Evolutionary conservation across 2,329 filamentous ascomycete genomes (phyloP), one percentile per base, ranked within the genome.

Genomic region (Coniosporium tulheliwenetii): DNA sequence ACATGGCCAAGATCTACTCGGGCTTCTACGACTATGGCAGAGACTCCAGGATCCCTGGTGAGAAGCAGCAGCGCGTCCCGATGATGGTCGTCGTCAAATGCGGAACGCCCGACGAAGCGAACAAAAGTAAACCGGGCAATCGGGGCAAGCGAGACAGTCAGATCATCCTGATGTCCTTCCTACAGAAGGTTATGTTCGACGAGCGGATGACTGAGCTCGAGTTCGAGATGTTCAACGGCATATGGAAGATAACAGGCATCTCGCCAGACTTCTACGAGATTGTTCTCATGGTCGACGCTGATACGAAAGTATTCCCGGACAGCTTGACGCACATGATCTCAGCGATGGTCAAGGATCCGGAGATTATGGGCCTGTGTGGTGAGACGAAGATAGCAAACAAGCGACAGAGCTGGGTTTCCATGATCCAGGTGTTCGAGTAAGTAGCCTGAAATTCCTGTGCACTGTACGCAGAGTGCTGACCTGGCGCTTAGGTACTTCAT

Each of bases 381-480:
- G 91, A 98, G 69, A 98, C 91, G 13, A 98, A 98, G 74, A 98
- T 98, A 65, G 91, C 91, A 56, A 98, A 98, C 71, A 98, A 98
- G 67, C 81, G 81, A 35, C 77, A 82, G 46, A 87, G 77, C 52
- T 98, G 89, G 87, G 87, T 96, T 34, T 85, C 86, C 5, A 93
- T 91, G 65, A 98, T 98, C 52, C 91, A 98, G 63, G 93, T 98
- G 26, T 98, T 98, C 56, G 91, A 98, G 69, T 73, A 69, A 52
- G 64, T 62, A 26, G 30, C 36, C 10, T 14, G 13, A 14, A n/a
- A 3, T 15, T 13, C 36, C 3, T 26, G 19, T 26, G 16, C 16
- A 37, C 36, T 26, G 16, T 5, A 15, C 12, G 13, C n/a, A 26
- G 4, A 12, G 3, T 37, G 16, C 36, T 37, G 36, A 37, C 36